These are phyloP conservation scores for Panicum miliaceum DNA, from an alignment of 176 grass and related monocot genomes.

Conservation along the genomic window DNA sequence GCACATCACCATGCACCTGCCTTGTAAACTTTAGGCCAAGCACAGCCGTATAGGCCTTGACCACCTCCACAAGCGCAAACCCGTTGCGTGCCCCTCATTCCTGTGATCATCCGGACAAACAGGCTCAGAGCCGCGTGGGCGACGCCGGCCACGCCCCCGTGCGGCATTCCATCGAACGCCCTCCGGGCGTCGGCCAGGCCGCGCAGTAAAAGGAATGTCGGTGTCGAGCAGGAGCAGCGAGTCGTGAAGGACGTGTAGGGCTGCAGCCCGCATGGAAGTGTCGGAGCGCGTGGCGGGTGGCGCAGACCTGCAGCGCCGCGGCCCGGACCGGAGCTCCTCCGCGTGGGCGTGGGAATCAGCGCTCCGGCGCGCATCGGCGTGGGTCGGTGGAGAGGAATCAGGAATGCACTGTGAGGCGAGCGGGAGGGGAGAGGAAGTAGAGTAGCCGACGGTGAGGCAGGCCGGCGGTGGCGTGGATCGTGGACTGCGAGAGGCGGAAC, in stretches of 20 bases:
- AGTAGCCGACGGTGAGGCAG: not conserved
- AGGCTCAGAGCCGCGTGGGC: slow-evolving; percentile 3
- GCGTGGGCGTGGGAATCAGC: not conserved
- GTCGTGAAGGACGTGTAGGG: slow-evolving; percentile 37
- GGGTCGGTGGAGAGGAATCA: not conserved
- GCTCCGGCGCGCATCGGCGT: not conserved
- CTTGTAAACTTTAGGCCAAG: slow-evolving; percentile 22
- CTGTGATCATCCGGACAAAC: slow-evolving; percentile 25
- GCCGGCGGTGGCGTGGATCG: not conserved
- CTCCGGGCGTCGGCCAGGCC: slow-evolving; percentile 16
- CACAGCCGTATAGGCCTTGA: slow-evolving; percentile 39
- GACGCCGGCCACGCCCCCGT: slow-evolving; percentile 32
- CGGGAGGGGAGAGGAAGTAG: not conserved
- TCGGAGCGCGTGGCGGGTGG: slow-evolving; percentile 22
- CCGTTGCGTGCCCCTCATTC: slow-evolving; percentile 25
- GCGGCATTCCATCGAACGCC: slow-evolving; percentile 61
- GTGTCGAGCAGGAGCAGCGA: slow-evolving; percentile 36
- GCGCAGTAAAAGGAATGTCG: slow-evolving; percentile 19
- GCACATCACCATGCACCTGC: slow-evolving; percentile 38
- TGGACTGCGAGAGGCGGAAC: not conserved
- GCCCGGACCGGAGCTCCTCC: slow-evolving; percentile 28
- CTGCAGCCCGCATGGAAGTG: not conserved
- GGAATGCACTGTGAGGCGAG: not conserved
- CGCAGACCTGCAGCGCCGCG: slow-evolving; percentile 32
- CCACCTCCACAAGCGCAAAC: slow-evolving; percentile 32